Evolutionary conservation across 1,284 basidiomycete species (phyloP).

Genomic region (Moniliella sp.): DNA sequence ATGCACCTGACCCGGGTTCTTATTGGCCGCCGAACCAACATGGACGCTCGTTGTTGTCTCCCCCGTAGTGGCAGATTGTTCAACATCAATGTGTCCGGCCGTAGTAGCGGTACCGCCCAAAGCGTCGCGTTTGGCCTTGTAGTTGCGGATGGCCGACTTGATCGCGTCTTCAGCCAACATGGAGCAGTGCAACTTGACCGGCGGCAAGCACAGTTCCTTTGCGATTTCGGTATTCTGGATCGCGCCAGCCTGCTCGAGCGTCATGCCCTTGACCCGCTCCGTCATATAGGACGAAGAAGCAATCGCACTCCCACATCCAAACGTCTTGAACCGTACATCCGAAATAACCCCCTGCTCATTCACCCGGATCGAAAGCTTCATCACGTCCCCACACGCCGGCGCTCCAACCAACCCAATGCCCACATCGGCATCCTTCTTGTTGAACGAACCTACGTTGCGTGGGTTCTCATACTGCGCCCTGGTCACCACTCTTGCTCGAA

Average conservation of each 20-base stretch:
- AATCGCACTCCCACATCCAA: constrained; percentile 70
- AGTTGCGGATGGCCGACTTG: constrained; percentile 36
- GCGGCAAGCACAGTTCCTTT: constrained; percentile 62
- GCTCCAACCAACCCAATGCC: constrained; percentile 95
- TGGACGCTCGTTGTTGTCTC: constrained; percentile 48
- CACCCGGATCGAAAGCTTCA: constrained; percentile 97
- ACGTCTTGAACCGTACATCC: constrained; percentile 74
- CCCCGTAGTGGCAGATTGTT: constrained; percentile 47
- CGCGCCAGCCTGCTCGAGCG: constrained; percentile 73
- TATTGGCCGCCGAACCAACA: constrained; percentile 33
- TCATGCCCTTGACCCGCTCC: constrained; percentile 83
- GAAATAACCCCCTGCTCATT: constrained; percentile 78
- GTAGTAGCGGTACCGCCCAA: constrained; percentile 14
- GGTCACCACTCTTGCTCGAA: neutral
- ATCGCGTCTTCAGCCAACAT: constrained; percentile 98
- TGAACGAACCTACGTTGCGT: constrained; percentile 50
- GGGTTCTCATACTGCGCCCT: constrained; percentile 27
- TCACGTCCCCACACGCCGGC: constrained; percentile 79
- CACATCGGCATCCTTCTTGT: constrained; percentile 70
- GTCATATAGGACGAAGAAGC: constrained; percentile 53
- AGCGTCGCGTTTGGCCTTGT: constrained; percentile 18
- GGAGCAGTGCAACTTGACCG: constrained; percentile 59
- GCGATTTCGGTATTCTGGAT: constrained; percentile 99
- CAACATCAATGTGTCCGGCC: constrained; percentile 52
- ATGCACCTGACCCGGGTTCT: neutral